These are phyloP conservation scores for Retiboletus flavoniger DNA, from an alignment of 1,284 basidiomycete species.

Conservation along the genomic window DNA sequence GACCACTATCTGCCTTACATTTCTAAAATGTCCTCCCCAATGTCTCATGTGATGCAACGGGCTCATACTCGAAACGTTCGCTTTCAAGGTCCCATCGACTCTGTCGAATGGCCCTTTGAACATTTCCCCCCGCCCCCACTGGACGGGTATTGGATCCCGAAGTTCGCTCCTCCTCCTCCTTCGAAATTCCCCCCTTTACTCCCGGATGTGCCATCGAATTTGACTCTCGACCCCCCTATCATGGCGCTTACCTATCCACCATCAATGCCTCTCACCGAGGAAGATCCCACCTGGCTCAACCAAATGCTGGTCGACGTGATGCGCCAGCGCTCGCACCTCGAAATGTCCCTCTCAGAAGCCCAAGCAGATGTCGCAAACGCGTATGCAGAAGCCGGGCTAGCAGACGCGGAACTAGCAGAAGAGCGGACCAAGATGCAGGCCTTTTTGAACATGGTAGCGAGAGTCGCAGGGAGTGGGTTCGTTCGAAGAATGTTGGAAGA, in stretches of 20 bases:
- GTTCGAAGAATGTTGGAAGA: slow-evolving; percentile 27
- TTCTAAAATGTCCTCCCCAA: slow-evolving; percentile 4
- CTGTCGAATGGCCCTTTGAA: slow-evolving; percentile 29
- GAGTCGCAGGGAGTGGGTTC: slow-evolving; percentile 30
- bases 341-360: slow-evolving; percentile 13
- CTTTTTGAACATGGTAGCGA: slow-evolving; percentile 26
- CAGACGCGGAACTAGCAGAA: slow-evolving; percentile 26
- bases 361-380: slow-evolving; percentile 23
- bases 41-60: slow-evolving; percentile 2
- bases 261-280: slow-evolving; percentile 16
- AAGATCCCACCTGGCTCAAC: slow-evolving; percentile 28
- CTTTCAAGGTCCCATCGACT: neutral
- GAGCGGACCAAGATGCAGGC: slow-evolving; percentile 27
- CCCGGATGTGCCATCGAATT: slow-evolving; percentile 10
- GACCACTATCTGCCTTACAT: neutral
- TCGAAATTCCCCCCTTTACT: slow-evolving; percentile 22
- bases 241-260: slow-evolving; percentile 31
- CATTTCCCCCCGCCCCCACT: slow-evolving; percentile 28
- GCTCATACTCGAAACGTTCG: neutral
- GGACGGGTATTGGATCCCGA: slow-evolving; percentile 28
- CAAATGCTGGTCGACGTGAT: slow-evolving; percentile 27
- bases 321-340: slow-evolving; percentile 28
- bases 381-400: slow-evolving; percentile 27
- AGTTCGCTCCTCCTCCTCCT: slow-evolving; percentile 16
- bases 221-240: slow-evolving; percentile 24